These are phyloP conservation scores for Penicillium cataractarum DNA, from an alignment of 495 filamentous ascomycete species.

Conservation along the genomic window DNA sequence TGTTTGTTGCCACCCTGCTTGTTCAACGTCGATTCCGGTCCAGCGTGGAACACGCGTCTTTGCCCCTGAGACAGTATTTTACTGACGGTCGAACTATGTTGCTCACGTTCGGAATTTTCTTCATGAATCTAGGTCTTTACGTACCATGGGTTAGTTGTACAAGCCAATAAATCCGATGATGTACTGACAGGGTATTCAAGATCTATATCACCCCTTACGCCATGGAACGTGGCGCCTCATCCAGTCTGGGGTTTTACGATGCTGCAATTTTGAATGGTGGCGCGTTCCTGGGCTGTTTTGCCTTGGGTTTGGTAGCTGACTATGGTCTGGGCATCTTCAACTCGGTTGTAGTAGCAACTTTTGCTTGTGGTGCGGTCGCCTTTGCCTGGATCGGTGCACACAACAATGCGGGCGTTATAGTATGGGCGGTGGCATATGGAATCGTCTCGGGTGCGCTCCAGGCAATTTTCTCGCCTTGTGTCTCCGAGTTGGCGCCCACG, in stretches of 20 bases:
- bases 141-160: background rate
- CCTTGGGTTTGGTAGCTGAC: background rate
- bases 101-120: background rate
- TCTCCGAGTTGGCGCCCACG: background rate
- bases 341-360: background rate
- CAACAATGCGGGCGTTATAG: background rate
- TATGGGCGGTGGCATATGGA: background rate
- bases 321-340: background rate
- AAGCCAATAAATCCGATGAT: background rate
- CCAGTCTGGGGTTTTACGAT: background rate
- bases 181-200: background rate
- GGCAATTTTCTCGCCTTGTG: background rate
- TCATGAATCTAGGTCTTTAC: constrained; percentile 3
- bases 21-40: background rate
- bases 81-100: background rate
- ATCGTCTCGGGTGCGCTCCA: background rate
- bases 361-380: background rate
- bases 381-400: background rate
- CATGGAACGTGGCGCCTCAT: background rate
- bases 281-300: background rate
- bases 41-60: background rate
- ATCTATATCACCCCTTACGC: background rate
- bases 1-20: background rate
- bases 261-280: background rate
- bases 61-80: background rate